Percentiles rank a stretch among this genome's conserved stretches.
These are phyloP conservation scores for Naganishia sp. DNA, from an alignment of 1,284 basidiomycete species.

Conservation along the genomic window DNA sequence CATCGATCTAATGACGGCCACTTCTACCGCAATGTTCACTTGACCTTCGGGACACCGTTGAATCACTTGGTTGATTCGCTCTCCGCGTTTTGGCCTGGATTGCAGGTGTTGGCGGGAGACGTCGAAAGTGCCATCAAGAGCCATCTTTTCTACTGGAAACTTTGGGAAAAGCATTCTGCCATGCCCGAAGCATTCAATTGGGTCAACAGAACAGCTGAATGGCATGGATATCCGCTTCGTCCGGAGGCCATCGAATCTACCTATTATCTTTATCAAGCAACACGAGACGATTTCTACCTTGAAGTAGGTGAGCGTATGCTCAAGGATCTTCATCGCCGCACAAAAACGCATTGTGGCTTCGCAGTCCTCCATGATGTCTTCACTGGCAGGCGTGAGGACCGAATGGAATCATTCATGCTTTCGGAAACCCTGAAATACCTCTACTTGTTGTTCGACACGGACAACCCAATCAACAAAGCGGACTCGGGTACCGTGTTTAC, in stretches of 20 bases:
- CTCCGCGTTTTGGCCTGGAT: constrained; percentile 56
- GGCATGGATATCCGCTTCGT: constrained; percentile 78
- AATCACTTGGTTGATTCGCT: constrained; percentile 50
- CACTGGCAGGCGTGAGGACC: constrained; percentile 72
- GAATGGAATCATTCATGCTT: constrained; percentile 90
- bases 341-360: constrained; percentile 81
- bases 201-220: constrained; percentile 68
- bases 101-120: constrained; percentile 84
- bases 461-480: constrained; percentile 70
- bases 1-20: constrained; percentile 78
- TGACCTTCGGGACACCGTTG: constrained; percentile 40
- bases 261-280: constrained; percentile 90
- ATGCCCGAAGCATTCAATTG: constrained; percentile 88
- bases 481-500: constrained; percentile 69
- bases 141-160: constrained; percentile 82
- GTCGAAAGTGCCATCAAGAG: constrained; percentile 81
- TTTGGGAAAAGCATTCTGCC: constrained; percentile 80
- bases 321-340: constrained; percentile 68
- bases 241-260: constrained; percentile 91
- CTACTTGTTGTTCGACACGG: constrained; percentile 85
- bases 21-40: constrained; percentile 40
- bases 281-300: constrained; percentile 84
- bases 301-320: constrained; percentile 83
- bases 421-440: constrained; percentile 86
- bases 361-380: constrained; percentile 76